phyloP scores from a whole-genome alignment of 2,329 filamentous ascomycete species.

The Epicoccum sorghinum region DNA sequence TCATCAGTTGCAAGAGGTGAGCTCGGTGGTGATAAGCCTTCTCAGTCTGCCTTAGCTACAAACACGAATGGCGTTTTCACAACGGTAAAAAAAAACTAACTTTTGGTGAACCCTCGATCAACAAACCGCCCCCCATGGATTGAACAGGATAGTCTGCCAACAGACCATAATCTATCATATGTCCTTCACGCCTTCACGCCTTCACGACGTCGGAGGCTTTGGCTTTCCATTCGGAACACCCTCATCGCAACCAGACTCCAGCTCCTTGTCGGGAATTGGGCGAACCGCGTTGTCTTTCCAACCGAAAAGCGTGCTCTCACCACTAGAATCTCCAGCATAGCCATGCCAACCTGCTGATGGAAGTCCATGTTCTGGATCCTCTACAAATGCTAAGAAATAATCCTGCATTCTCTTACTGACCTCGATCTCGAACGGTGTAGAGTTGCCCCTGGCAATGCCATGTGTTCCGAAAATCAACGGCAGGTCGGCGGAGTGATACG shows the following conservation, averaged over 20 bases:
- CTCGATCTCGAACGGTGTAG: constrained; percentile 32
- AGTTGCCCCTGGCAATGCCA: constrained; percentile 27
- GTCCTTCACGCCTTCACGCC: too few species aligned
- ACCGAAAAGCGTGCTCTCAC: constrained; percentile 29
- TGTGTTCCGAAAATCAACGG: constrained; percentile 45
- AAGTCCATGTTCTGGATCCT: constrained; percentile 32
- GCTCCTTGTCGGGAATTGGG: constrained; percentile 17
- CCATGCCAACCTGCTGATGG: constrained; percentile 33
- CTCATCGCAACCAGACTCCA: constrained; percentile 27
- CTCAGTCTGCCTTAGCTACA: too few species aligned
- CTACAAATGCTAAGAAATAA: constrained; percentile 36
- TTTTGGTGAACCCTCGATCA: too few species aligned
- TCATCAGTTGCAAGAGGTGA: too few species aligned
- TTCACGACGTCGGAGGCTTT: not conserved
- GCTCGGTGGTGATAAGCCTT: too few species aligned
- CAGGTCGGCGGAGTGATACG: constrained; percentile 45
- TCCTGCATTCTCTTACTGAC: constrained; percentile 44
- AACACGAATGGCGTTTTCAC: too few species aligned
- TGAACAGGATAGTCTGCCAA: too few species aligned
- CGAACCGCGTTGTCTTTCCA: constrained; percentile 19
- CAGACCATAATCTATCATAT: too few species aligned
- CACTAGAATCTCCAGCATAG: constrained; percentile 1
- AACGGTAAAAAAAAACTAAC: too few species aligned
- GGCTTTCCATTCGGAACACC: constrained; percentile 9
- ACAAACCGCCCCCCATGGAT: too few species aligned